Percentiles rank a stretch among this genome's conserved stretches.
These are phyloP conservation scores for Papiliotrema flavescens DNA, from an alignment of 1,284 basidiomycete genomes.

Conservation along the genomic window DNA sequence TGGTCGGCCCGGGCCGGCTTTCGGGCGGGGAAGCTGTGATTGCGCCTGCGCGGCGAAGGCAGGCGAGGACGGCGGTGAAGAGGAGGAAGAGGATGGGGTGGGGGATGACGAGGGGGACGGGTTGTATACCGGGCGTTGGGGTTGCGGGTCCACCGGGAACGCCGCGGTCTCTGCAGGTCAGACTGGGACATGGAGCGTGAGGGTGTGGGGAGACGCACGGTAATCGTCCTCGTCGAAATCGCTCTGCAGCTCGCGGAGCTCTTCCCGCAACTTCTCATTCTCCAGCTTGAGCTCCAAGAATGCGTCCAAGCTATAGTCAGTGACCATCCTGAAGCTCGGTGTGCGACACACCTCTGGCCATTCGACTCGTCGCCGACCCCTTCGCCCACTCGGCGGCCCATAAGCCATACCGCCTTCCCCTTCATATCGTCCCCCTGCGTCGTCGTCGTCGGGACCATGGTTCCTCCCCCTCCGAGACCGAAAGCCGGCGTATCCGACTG, in stretches of 20 bases:
- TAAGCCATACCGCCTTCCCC: slow-evolving; percentile 43
- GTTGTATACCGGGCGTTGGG: slow-evolving; percentile 2
- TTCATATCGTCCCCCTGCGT: slow-evolving; percentile 10
- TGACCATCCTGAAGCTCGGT: not conserved
- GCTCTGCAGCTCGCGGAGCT: slow-evolving; percentile 34
- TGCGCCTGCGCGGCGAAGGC: not conserved
- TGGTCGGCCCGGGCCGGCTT: slow-evolving; percentile 7
- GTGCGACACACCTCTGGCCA: slow-evolving; percentile 12
- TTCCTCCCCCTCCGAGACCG: slow-evolving; percentile 9
- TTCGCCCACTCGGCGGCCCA: slow-evolving; percentile 34
- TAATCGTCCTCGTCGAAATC: slow-evolving; percentile 28
- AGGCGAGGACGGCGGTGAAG: slow-evolving; percentile 7
- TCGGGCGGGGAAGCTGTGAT: slow-evolving; percentile 4
- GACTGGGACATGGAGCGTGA: not conserved
- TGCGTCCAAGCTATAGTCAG: slow-evolving; percentile 30
- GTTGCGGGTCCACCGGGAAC: slow-evolving; percentile 8
- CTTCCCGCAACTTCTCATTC: slow-evolving; percentile 43
- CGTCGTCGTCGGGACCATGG: slow-evolving; percentile 14
- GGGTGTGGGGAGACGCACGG: slow-evolving; percentile 4
- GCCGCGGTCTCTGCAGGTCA: slow-evolving; percentile 5
- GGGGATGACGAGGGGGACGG: slow-evolving; percentile 15
- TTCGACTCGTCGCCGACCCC: slow-evolving; percentile 16
- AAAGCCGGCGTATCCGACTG: slow-evolving; percentile 1
- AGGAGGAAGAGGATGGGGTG: slow-evolving; percentile 2
- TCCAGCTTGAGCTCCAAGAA: slow-evolving; percentile 48